A percentile compares a stretch with the other conserved stretches of the same genome.
These are phyloP conservation scores for Cladosporium oxysporum DNA, from an alignment of 2,329 filamentous ascomycete genomes.

Conservation along the genomic window DNA sequence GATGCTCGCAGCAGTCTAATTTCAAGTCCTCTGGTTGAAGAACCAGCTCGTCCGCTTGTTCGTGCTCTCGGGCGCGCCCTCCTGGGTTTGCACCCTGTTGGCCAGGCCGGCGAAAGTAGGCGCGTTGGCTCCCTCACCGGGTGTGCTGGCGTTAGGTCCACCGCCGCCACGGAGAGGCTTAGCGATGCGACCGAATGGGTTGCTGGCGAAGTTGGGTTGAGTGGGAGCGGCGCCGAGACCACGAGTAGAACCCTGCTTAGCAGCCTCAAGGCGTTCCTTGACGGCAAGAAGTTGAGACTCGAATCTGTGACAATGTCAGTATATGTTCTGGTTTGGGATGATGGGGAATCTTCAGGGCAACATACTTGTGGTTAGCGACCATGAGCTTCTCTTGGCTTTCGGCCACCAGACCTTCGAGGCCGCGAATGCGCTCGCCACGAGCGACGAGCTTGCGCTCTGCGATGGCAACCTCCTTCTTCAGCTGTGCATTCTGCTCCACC, in stretches of 20 bases:
- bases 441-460: conserved; percentile 96
- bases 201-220: conserved; percentile 56
- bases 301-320: conserved; percentile 64
- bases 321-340: neutral
- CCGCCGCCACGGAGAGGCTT: conserved; percentile 64
- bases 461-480: conserved; percentile 99
- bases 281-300: conserved; percentile 95
- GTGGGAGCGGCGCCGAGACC: conserved; percentile 57
- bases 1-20: neutral
- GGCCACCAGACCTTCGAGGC: conserved; percentile 85
- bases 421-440: conserved; percentile 94
- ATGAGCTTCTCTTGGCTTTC: conserved; percentile 99
- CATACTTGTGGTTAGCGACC: conserved; percentile 93
- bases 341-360: conserved; percentile 27
- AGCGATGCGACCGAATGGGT: conserved; percentile 70
- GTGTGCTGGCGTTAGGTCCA: conserved; percentile 37
- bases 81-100: conserved; percentile 19
- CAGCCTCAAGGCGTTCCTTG: conserved; percentile 95
- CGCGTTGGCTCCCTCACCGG: conserved; percentile 39
- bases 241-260: conserved; percentile 87
- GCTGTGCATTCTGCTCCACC: conserved; percentile 92
- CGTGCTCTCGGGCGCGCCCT: conserved; percentile 16
- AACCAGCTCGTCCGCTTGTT: conserved; percentile 33
- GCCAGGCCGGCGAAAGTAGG: conserved; percentile 45
- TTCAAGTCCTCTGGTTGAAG: conserved; percentile 33